A percentile compares a stretch with the other conserved stretches of the same genome.
Conservation (phyloP, 2,329 filamentous ascomycete genomes). For the Trichoderma cornu-damae region DNA sequence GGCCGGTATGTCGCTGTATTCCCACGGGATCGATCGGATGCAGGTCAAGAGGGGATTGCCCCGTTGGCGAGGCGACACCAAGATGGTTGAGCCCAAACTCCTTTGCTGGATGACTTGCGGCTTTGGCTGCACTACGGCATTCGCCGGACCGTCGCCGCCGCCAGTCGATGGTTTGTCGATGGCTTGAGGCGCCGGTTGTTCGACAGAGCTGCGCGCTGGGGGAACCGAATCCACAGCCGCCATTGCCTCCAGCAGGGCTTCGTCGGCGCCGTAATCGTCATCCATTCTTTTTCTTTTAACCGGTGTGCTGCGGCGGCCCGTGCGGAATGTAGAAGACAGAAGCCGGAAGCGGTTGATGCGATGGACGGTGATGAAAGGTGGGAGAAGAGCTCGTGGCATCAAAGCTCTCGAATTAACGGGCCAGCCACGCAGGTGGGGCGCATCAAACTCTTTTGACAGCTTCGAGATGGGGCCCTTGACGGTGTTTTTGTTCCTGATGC, state of each 20-base stretch:
- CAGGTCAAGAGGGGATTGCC: slow-evolving; percentile 87
- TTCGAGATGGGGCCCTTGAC: background rate
- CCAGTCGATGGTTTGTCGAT: slow-evolving; percentile 46
- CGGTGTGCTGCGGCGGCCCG: fast-evolving
- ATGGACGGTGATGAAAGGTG: background rate
- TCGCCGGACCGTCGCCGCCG: slow-evolving; percentile 32
- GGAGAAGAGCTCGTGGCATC: background rate
- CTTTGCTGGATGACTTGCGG: slow-evolving; percentile 73
- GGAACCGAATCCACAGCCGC: slow-evolving; percentile 42
- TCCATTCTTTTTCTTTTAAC: slow-evolving; percentile 35
- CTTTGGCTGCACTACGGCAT: slow-evolving; percentile 75
- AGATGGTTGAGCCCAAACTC: slow-evolving; percentile 66
- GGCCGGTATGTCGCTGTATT: slow-evolving; percentile 93
- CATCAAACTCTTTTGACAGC: background rate
- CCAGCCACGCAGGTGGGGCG: background rate
- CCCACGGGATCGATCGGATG: slow-evolving; percentile 81
- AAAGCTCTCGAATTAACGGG: slow-evolving; percentile 1
- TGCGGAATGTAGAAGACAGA: background rate
- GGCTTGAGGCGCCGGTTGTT: slow-evolving; percentile 50
- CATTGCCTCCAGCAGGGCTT: slow-evolving; percentile 52
- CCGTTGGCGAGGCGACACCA: slow-evolving; percentile 88
- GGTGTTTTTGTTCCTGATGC: too few species aligned
- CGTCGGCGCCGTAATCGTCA: slow-evolving; percentile 55
- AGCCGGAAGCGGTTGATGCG: background rate
- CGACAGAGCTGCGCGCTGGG: slow-evolving; percentile 37